Evolutionary conservation across 202 grass and related monocot genomes (phyloP).

Genomic region (Thinopyrum obtusiflorum): DNA sequence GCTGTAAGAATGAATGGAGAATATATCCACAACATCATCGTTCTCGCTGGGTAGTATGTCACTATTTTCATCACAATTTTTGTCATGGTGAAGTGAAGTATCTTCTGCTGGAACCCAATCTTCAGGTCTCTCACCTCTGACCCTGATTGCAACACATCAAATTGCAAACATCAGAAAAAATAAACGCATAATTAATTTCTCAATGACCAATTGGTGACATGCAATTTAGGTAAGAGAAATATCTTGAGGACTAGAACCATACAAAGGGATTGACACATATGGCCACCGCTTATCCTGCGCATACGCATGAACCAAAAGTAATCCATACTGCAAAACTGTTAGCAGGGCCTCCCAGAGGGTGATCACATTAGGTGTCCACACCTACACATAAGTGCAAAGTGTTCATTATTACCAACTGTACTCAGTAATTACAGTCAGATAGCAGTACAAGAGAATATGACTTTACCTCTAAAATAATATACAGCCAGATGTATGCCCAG

Average conservation of each 20-base stretch:
- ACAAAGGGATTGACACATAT: conserved; percentile 86
- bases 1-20: conserved; percentile 44
- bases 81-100: conserved; percentile 15
- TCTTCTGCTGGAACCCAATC: conserved; percentile 77
- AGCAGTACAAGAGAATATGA: background rate
- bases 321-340: conserved; percentile 85
- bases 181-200: background rate
- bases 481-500: conserved; percentile 94
- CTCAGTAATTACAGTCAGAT: background rate
- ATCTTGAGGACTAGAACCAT: conserved; percentile 11
- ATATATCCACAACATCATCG: conserved; percentile 53
- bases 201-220: background rate
- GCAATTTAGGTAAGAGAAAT: background rate
- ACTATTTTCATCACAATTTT: conserved; percentile 27
- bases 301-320: conserved; percentile 85
- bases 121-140: conserved; percentile 76
- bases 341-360: conserved; percentile 79
- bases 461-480: conserved; percentile 81
- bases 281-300: conserved; percentile 92
- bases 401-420: background rate
- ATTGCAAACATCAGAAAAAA: conserved; percentile 12
- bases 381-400: conserved; percentile 18
- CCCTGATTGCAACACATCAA: conserved; percentile 46
- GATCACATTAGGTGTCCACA: conserved; percentile 80
- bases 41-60: conserved; percentile 31